Conservation (phyloP, 169 alveolate genomes). For the Perkinsus marinus region DNA sequence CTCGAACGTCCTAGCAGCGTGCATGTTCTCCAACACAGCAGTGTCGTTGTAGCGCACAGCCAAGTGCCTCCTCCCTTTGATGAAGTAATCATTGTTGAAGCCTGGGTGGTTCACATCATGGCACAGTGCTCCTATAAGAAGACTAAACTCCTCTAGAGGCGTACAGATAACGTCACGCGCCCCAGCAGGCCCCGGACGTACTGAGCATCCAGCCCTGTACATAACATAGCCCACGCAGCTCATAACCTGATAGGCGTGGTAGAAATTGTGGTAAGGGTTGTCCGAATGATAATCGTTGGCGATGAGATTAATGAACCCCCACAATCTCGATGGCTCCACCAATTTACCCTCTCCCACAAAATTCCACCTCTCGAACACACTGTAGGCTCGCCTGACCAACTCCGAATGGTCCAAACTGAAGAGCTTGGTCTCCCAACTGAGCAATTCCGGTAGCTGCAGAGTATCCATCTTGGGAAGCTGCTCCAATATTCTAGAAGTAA, state of each 20-base stretch:
- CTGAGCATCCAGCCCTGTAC: not conserved
- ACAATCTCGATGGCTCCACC: not conserved
- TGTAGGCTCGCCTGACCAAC: not conserved
- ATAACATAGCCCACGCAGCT: not conserved
- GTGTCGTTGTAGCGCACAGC: conserved; percentile 6
- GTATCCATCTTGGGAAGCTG: not conserved
- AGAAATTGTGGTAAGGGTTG: conserved; percentile 23
- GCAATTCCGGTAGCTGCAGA: not conserved
- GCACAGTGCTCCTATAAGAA: conserved; percentile 20
- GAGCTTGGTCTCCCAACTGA: not conserved
- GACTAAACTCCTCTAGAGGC: conserved; percentile 10
- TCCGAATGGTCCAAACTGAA: not conserved
- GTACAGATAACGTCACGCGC: conserved; percentile 10
- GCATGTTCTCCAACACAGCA: conserved; percentile 26
- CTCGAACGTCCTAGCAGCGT: conserved; percentile 18
- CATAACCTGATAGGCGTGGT: conserved; percentile 16
- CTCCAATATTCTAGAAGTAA: not conserved
- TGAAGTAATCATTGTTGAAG: conserved; percentile 17
- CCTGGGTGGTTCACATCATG: conserved; percentile 29
- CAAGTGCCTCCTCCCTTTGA: not conserved
- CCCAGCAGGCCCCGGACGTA: conserved; percentile 12
- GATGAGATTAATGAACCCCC: not conserved
- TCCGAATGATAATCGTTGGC: not conserved
- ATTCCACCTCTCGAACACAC: not conserved
- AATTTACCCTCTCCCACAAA: not conserved